Conservation (phyloP, 176 grass and related monocot species). For the Poa pratensis region DNA sequence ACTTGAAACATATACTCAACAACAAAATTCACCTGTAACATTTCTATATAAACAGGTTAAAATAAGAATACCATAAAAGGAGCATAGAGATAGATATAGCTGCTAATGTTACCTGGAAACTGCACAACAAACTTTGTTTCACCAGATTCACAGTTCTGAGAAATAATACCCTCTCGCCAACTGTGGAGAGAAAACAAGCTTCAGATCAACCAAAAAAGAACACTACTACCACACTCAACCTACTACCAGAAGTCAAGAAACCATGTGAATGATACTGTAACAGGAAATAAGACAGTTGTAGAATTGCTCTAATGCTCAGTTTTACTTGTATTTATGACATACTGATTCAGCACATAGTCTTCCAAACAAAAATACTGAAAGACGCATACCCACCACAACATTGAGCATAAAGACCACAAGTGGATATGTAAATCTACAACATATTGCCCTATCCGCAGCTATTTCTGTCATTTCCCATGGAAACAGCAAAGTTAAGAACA, state of each 20-base stretch:
- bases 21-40: neutral
- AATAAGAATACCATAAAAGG: neutral
- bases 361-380: conserved; percentile 26
- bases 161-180: conserved; percentile 89
- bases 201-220: conserved; percentile 27
- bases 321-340: neutral
- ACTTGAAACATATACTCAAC: neutral
- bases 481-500: conserved; percentile 27
- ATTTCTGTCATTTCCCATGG: neutral
- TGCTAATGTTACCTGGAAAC: conserved; percentile 65
- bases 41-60: conserved; percentile 7
- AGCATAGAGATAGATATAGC: neutral
- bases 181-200: conserved; percentile 55
- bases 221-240: neutral
- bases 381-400: neutral
- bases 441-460: neutral
- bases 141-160: conserved; percentile 62
- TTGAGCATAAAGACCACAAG: conserved; percentile 3
- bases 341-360: neutral
- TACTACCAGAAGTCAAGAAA: neutral
- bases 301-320: neutral
- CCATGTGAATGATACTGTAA: conserved; percentile 12
- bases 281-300: neutral
- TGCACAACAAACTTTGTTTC: conserved; percentile 69
- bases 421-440: conserved; percentile 10